Evolutionary conservation across 805 yeast genomes (phyloP).

Genomic region (Metschnikowia continentalis): DNA sequence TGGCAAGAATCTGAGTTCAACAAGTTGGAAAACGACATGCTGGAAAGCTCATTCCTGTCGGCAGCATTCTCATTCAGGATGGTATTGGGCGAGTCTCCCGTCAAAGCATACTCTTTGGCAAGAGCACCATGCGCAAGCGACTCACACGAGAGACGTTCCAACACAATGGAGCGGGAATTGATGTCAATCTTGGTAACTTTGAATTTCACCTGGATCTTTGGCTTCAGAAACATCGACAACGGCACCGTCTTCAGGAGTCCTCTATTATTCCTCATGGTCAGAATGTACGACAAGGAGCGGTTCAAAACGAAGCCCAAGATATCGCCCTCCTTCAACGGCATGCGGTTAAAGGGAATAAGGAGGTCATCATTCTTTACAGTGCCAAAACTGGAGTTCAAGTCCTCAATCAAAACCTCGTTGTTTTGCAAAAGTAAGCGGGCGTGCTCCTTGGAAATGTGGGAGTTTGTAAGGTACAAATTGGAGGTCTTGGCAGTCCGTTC

Average conservation of each 20-base stretch:
- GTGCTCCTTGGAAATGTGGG: constrained; percentile 38
- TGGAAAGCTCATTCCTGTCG: not conserved
- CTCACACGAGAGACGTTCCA: not conserved
- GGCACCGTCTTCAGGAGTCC: constrained; percentile 2
- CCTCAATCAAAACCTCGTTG: constrained; percentile 24
- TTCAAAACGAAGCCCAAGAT: constrained; percentile 33
- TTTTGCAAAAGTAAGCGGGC: constrained; percentile 23
- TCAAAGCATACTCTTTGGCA: not conserved
- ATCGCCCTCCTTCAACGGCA: constrained; percentile 21
- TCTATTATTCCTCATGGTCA: constrained; percentile 3
- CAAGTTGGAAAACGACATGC: not conserved
- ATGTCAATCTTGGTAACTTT: constrained; percentile 3
- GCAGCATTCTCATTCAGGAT: not conserved
- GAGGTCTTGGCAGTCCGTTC: constrained; percentile 22
- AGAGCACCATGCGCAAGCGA: not conserved
- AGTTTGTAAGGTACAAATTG: constrained; percentile 31
- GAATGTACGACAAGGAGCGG: constrained; percentile 22
- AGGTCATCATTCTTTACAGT: constrained; percentile 29
- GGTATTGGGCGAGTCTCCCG: not conserved
- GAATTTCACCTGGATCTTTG: constrained; percentile 11
- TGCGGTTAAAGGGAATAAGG: constrained; percentile 19
- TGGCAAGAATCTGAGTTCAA: constrained; percentile 1
- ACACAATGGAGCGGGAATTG: constrained; percentile 2
- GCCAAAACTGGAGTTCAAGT: constrained; percentile 36
- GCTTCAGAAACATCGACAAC: constrained; percentile 9